Conservation (phyloP, 805 yeast genomes). For the Metschnikowia continentalis region DNA sequence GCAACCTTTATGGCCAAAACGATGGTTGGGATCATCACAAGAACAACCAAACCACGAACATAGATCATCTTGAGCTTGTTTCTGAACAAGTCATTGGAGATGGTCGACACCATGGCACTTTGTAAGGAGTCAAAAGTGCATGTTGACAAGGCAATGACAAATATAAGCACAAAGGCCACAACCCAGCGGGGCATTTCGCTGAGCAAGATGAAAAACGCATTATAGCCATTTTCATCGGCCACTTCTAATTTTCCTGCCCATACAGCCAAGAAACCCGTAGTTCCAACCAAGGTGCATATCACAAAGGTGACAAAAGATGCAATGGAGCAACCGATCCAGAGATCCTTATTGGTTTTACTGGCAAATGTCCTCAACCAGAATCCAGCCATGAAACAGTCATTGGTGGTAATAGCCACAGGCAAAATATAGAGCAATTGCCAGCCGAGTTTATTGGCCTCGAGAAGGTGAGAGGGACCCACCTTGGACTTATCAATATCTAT, state of each 20-base stretch:
- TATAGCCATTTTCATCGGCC: conserved; percentile 52
- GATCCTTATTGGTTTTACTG: conserved; percentile 68
- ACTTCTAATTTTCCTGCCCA: conserved; percentile 74
- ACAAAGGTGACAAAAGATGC: conserved; percentile 66
- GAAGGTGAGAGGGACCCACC: conserved; percentile 61
- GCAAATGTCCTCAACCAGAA: conserved; percentile 96
- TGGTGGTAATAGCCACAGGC: conserved; percentile 81
- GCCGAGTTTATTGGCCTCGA: conserved; percentile 67
- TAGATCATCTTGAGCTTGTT: conserved; percentile 66
- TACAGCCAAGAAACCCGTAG: conserved; percentile 82
- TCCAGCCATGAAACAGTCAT: conserved; percentile 86
- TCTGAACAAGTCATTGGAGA: conserved; percentile 86
- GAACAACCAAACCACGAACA: conserved; percentile 64
- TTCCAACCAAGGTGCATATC: conserved; percentile 69
- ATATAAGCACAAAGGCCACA: conserved; percentile 75
- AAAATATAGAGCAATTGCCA: conserved; percentile 88
- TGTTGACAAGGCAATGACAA: conserved; percentile 69
- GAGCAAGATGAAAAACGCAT: conserved; percentile 70
- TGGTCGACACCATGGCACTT: conserved; percentile 81
- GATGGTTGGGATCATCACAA: conserved; percentile 81
- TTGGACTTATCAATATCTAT: conserved; percentile 59
- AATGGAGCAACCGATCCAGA: conserved; percentile 67
- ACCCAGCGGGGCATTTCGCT: conserved; percentile 81
- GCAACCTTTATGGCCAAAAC: conserved; percentile 82
- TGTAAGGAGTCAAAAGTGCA: conserved; percentile 88